Evolutionary conservation across 352 stramenopile species (phyloP).

Genomic region (Phytopythium montanum): DNA sequence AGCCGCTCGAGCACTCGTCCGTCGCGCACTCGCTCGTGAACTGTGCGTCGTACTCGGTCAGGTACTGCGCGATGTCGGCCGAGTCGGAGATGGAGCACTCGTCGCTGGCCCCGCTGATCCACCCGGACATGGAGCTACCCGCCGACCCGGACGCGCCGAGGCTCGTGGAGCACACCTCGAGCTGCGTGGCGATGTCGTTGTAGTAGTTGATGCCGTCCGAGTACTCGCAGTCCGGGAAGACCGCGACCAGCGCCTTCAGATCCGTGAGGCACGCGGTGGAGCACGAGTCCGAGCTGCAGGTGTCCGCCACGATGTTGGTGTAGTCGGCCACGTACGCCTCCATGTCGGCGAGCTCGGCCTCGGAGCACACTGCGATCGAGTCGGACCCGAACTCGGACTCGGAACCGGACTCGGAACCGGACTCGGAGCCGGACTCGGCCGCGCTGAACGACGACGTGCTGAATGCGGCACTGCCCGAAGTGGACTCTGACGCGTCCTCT

Average conservation of each 20-base stretch:
- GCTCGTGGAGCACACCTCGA: neutral
- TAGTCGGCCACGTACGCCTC: neutral
- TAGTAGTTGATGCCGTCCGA: conserved; percentile 7
- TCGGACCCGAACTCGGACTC: too few species aligned
- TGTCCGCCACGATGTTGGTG: neutral
- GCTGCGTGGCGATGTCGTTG: neutral
- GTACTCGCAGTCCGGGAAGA: neutral
- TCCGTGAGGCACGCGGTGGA: neutral
- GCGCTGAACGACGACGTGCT: neutral
- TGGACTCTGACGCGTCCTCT: neutral
- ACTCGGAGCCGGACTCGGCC: neutral
- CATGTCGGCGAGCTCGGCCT: neutral
- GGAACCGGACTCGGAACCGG: too few species aligned
- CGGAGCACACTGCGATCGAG: too few species aligned
- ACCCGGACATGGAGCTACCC: too few species aligned
- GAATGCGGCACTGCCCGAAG: neutral
- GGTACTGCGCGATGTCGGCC: neutral
- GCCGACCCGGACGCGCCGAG: neutral
- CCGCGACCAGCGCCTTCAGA: neutral
- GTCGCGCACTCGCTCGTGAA: neutral
- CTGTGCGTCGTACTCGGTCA: conserved; percentile 5
- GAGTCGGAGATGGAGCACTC: conserved; percentile 2
- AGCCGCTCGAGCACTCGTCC: conserved; percentile 4
- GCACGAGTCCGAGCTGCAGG: neutral
- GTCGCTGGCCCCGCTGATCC: too few species aligned